These are phyloP conservation scores for Amanita pallidorosea DNA, from an alignment of 768 basidiomycete genomes.

Conservation along the genomic window DNA sequence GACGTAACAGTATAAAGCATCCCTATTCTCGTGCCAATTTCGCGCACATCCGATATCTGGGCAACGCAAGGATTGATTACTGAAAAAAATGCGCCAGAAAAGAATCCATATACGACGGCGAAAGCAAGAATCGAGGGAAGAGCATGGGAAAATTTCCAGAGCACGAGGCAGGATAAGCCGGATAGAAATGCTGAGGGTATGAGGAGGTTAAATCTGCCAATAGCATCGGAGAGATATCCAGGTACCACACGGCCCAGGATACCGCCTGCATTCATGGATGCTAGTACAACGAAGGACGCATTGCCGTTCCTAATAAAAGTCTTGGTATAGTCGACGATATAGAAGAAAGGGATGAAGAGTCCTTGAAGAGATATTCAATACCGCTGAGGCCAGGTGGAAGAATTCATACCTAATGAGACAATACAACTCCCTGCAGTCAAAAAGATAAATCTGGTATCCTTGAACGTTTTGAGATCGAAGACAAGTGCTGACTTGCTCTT, in stretches of 20 bases:
- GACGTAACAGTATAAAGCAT: conserved; percentile 55
- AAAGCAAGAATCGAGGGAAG: conserved; percentile 36
- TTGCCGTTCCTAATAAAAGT: conserved; percentile 26
- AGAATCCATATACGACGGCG: conserved; percentile 48
- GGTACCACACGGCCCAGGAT: conserved; percentile 56
- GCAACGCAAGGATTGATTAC: conserved; percentile 59
- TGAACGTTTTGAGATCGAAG: conserved; percentile 25
- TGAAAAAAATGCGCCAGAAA: conserved; percentile 59
- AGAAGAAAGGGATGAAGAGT: conserved; percentile 64
- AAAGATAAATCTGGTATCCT: conserved; percentile 41
- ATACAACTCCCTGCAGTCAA: conserved; percentile 44
- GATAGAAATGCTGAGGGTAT: conserved; percentile 51
- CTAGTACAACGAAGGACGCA: conserved; percentile 44
- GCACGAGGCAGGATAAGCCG: conserved; percentile 44
- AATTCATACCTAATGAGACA: conserved; percentile 46
- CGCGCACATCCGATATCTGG: conserved; percentile 47
- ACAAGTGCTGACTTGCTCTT: conserved; percentile 16
- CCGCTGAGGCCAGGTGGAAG: neutral
- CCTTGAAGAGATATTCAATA: conserved; percentile 20
- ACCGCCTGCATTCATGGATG: conserved; percentile 61
- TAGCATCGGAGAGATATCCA: conserved; percentile 49
- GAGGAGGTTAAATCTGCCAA: conserved; percentile 62
- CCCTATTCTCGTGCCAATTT: conserved; percentile 56
- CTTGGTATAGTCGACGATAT: conserved; percentile 49
- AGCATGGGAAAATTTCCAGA: conserved; percentile 42